phyloP scores from a whole-genome alignment of 768 basidiomycete genomes.

The Boletus reticuloceps region DNA sequence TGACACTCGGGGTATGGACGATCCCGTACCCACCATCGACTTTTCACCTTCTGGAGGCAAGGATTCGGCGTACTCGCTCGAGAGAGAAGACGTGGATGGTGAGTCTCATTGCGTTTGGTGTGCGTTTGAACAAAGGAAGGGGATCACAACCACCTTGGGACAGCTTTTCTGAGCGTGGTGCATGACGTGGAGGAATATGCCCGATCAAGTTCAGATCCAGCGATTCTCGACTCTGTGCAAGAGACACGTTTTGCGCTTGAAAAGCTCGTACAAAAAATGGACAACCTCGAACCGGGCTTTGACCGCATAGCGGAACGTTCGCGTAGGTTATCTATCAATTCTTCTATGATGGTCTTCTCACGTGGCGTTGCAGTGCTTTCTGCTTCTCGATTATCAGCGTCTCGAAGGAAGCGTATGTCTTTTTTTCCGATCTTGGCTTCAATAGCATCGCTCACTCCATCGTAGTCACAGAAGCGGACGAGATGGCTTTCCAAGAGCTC shows the following conservation, averaged over 20 bases:
- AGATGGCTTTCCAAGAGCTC: constrained; percentile 70
- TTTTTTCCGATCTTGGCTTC: not conserved
- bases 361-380: constrained; percentile 60
- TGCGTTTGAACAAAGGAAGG: not conserved
- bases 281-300: constrained; percentile 74
- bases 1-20: constrained; percentile 77
- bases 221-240: constrained; percentile 52
- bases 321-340: constrained; percentile 43
- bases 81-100: constrained; percentile 73
- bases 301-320: constrained; percentile 86
- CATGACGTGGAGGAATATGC: constrained; percentile 65
- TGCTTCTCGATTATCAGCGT: constrained; percentile 63
- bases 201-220: constrained; percentile 41
- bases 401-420: constrained; percentile 69
- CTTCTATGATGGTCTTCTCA: not conserved
- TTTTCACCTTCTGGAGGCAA: constrained; percentile 67
- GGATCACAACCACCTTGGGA: constrained; percentile 8
- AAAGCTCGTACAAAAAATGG: constrained; percentile 74
- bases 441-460: constrained; percentile 6
- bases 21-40: constrained; percentile 74
- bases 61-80: constrained; percentile 65
- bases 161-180: constrained; percentile 60
- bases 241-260: constrained; percentile 64
- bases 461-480: constrained; percentile 70
- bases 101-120: constrained; percentile 40